A percentile compares a stretch with the other conserved stretches of the same genome.
phyloP scores from a whole-genome alignment of 306 rosid genomes.

The Prosopis cineraria region DNA sequence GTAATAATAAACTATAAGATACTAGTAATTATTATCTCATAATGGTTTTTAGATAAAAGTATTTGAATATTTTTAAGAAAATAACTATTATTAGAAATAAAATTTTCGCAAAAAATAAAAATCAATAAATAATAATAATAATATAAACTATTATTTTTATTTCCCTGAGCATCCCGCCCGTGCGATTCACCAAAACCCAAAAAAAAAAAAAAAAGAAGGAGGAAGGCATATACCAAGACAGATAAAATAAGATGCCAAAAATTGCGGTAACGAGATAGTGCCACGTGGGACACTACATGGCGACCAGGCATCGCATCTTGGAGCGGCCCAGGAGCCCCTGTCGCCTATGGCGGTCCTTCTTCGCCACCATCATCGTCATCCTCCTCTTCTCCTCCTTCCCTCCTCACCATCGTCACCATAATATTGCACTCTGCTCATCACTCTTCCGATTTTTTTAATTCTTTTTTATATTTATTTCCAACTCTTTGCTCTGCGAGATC shows the following conservation, averaged over 20 bases:
- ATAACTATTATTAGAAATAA: no score
- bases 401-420: slow-evolving; percentile 16
- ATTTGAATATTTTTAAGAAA: no score
- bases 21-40: no score
- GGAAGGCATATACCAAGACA: slow-evolving; percentile 59
- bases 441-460: background rate
- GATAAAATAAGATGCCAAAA: slow-evolving; percentile 70
- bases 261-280: slow-evolving; percentile 57
- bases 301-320: slow-evolving; percentile 75
- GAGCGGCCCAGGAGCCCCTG: slow-evolving; percentile 40
- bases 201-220: no score
- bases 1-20: no score
- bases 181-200: no score
- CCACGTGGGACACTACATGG: slow-evolving; percentile 86
- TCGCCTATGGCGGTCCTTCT: slow-evolving; percentile 60
- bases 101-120: no score
- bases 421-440: slow-evolving; percentile 8
- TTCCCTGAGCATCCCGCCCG: slow-evolving; percentile 23
- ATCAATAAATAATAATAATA: no score
- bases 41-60: no score
- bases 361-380: slow-evolving; percentile 38
- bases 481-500: slow-evolving; percentile 26
- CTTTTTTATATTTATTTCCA: background rate
- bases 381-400: slow-evolving; percentile 20
- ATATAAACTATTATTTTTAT: no score